phyloP scores from a whole-genome alignment of 306 rosid species.

The Fragaria ananassa region DNA sequence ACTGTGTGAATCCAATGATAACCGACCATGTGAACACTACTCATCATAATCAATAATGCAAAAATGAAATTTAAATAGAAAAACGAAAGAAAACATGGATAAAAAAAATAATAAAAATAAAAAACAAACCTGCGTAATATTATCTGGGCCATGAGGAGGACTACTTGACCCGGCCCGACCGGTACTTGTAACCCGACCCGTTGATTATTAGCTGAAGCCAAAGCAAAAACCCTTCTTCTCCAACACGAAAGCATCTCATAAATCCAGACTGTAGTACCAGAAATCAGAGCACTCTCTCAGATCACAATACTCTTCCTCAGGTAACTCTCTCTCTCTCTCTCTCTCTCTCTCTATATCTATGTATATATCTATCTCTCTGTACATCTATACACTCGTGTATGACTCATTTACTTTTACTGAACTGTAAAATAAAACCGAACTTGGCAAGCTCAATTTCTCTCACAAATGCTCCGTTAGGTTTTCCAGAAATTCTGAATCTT shows the following conservation, averaged over 20 bases:
- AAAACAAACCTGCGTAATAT: too few relatives aligned
- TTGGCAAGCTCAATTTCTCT: not conserved
- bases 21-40: too few relatives aligned
- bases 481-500: not conserved
- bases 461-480: not conserved
- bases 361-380: not conserved
- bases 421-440: not conserved
- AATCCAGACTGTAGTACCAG: conserved; percentile 6
- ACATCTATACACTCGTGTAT: too few relatives aligned
- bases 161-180: not conserved
- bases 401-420: not conserved
- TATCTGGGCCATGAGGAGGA: not conserved
- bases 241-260: conserved; percentile 17
- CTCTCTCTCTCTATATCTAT: too few relatives aligned
- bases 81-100: too few relatives aligned
- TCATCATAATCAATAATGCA: too few relatives aligned
- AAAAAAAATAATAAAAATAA: too few relatives aligned
- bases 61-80: too few relatives aligned
- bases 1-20: too few relatives aligned
- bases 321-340: conserved; percentile 10
- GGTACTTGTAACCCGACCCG: too few relatives aligned
- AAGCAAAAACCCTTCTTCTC: conserved; percentile 20
- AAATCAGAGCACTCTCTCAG: conserved; percentile 1
- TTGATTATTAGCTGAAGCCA: not conserved
- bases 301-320: not conserved